These are phyloP conservation scores for Globisporangium echinulatum DNA, from an alignment of 352 stramenopile species.

Conservation along the genomic window DNA sequence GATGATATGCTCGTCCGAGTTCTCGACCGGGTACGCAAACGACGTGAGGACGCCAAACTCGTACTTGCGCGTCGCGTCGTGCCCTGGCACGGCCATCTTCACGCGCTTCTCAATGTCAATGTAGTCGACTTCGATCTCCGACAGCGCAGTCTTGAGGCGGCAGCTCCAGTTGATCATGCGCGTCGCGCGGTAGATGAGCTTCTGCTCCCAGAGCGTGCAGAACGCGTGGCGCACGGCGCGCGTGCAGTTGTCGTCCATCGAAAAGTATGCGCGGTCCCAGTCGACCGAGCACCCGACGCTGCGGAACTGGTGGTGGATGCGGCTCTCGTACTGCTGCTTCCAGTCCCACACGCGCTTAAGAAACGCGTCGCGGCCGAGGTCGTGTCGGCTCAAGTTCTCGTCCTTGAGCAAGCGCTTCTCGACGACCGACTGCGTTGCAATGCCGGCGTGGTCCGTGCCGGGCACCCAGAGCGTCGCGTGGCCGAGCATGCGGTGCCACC, in stretches of 20 bases:
- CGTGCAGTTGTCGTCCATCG: constrained; percentile 98
- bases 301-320: constrained; percentile 84
- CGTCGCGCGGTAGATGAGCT: constrained; percentile 97
- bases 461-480: constrained; percentile 97
- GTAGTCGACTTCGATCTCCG: constrained; percentile 98
- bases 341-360: constrained; percentile 94
- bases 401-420: constrained; percentile 87
- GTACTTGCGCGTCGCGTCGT: constrained; percentile 95
- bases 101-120: constrained; percentile 97
- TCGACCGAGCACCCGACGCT: constrained; percentile 95
- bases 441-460: constrained; percentile 97
- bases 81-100: constrained; percentile 94
- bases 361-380: constrained; percentile 92
- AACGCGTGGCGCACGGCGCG: constrained; percentile 97
- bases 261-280: constrained; percentile 97
- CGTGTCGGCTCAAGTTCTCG: constrained; percentile 73
- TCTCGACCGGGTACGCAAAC: constrained; percentile 97
- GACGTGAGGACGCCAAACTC: constrained; percentile 98
- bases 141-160: constrained; percentile 95
- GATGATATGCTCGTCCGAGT: constrained; percentile 69
- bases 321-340: constrained; percentile 91
- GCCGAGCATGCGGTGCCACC: constrained; percentile 98
- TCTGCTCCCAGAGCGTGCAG: constrained; percentile 87
- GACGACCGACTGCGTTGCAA: constrained; percentile 95
- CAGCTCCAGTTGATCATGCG: constrained; percentile 99